Evolutionary conservation across 306 rosid genomes (phyloP), one percentile per base, ranked within the genome.

Genomic region (Cucumis melo): DNA sequence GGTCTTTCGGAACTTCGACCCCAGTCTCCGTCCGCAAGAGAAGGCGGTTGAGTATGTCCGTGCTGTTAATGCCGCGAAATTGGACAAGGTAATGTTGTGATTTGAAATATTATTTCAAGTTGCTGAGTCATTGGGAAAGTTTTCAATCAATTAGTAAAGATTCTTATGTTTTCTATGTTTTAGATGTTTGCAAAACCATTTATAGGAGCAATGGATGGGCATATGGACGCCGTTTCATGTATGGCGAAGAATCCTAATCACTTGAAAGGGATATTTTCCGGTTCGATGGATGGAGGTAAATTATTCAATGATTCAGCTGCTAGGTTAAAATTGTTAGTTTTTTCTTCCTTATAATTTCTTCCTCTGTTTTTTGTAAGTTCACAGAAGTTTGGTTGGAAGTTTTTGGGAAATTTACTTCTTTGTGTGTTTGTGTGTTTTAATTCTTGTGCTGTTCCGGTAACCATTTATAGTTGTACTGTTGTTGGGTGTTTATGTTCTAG

Each of bases 281-380:
- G 97, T 73, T 89, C 99, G 16, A 87, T 90, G 95, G 99, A 94
- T 88, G 99, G 99, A 87, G 97, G 99, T 94, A 88, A 75, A 80
- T 83, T 23, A 29, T 51, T 42, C 34, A 13, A 24, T 27, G 27
- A 21, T 46, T 46, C 39, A 44, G 75, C 75, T 70, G 38, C 36
- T 42, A 11, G 55, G 12, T 13, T 44, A 46, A 13, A 15, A 38
- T 23, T 24, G 10, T 67, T 67, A 21, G 19, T 39, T 9, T 66
- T 11, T 66, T 39, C 10, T 39, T 39, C 7, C 6, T 46, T 13
- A 46, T 14, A 59, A 24, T 3, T 70, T 78, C 54, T 77, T 75
- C 34, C 34, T 39, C 5, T 38, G 73, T 9, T n/a, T 15, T n/a
- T 67, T n/a, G 29, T 41, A 9, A 10, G 73, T 65, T 9, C 3